phyloP scores from a whole-genome alignment of 495 filamentous ascomycete species.

The Saxophila tyrrhenica region DNA sequence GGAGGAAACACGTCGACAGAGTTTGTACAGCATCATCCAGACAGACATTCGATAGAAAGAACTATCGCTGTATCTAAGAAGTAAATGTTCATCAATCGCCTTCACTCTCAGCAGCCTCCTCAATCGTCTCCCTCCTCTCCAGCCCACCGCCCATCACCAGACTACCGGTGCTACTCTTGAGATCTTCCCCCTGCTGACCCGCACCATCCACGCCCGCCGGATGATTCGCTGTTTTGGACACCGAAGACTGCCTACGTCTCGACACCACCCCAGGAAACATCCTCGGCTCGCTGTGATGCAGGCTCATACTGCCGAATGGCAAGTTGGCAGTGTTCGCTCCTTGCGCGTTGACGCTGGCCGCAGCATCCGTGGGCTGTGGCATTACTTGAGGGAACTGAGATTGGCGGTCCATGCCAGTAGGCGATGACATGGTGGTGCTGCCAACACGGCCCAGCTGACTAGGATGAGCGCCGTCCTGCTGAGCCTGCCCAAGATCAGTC shows the following conservation, averaged over 20 bases:
- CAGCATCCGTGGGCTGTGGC: too few relatives aligned
- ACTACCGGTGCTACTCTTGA: background rate
- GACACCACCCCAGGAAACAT: constrained; percentile 31
- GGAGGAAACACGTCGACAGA: background rate
- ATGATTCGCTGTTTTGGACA: background rate
- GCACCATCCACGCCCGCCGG: background rate
- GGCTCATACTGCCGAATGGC: background rate
- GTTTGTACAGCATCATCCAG: background rate
- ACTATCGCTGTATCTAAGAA: background rate
- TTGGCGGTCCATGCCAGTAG: too few relatives aligned
- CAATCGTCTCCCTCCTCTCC: background rate
- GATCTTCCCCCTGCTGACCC: background rate
- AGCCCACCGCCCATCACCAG: background rate
- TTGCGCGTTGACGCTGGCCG: background rate
- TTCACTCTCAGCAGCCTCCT: background rate
- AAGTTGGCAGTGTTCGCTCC: background rate
- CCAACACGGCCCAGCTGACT: too few relatives aligned
- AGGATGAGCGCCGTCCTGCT: constrained; percentile 4
- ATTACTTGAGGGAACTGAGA: too few relatives aligned
- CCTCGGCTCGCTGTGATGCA: constrained; percentile 21
- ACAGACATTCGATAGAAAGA: background rate
- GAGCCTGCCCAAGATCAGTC: background rate
- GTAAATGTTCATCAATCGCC: too few relatives aligned
- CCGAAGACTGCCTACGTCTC: background rate
- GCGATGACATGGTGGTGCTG: too few relatives aligned